phyloP scores from a whole-genome alignment of 1,139 yeast species.

The Geotrichum reessii region DNA sequence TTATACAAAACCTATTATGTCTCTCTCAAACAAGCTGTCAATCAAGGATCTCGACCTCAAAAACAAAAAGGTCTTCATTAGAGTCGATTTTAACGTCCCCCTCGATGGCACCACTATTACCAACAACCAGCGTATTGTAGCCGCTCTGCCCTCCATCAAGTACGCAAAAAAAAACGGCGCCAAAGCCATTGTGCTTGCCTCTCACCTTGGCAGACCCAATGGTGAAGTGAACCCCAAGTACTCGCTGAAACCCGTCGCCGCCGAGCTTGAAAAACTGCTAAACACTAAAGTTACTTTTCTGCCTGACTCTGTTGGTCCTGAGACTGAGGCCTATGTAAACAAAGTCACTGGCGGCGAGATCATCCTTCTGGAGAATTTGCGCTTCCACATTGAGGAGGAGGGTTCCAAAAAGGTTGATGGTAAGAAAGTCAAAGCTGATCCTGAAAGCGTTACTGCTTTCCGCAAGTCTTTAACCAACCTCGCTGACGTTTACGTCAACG shows the following conservation, averaged over 20 bases:
- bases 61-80: constrained; percentile 89
- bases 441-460: constrained; percentile 75
- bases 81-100: constrained; percentile 96
- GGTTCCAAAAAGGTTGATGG: constrained; percentile 89
- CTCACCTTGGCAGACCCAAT: constrained; percentile 97
- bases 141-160: constrained; percentile 94
- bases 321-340: constrained; percentile 73
- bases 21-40: constrained; percentile 84
- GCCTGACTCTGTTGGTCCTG: constrained; percentile 80
- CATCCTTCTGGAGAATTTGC: constrained; percentile 86
- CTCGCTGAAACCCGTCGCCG: constrained; percentile 87
- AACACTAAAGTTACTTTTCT: constrained; percentile 68
- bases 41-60: constrained; percentile 81
- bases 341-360: constrained; percentile 64
- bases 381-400: constrained; percentile 95
- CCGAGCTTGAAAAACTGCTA: constrained; percentile 72
- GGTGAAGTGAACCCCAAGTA: constrained; percentile 78
- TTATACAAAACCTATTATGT: constrained; percentile 49
- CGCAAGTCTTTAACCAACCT: constrained; percentile 79
- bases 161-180: constrained; percentile 85
- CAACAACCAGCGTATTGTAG: constrained; percentile 97
- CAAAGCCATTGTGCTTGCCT: constrained; percentile 82
- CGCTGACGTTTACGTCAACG: constrained; percentile 94
- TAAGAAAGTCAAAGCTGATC: constrained; percentile 81
- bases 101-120: constrained; percentile 92